These are phyloP conservation scores for Aspergillus aculeatinus DNA, from an alignment of 2,329 filamentous ascomycete species.

Conservation along the genomic window DNA sequence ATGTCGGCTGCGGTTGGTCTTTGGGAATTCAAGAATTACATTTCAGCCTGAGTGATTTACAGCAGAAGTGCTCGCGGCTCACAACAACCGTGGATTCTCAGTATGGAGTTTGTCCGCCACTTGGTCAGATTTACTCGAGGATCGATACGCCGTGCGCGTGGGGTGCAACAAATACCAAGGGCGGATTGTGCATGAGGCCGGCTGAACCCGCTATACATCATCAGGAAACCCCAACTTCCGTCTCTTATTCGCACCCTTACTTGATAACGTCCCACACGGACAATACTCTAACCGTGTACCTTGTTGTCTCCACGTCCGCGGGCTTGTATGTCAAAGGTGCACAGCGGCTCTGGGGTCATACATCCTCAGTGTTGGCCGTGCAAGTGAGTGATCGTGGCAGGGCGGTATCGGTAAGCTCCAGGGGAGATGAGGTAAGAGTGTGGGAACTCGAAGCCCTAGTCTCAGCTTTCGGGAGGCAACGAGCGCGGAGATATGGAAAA, in stretches of 20 bases:
- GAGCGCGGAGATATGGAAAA: slow-evolving; percentile 46
- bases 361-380: slow-evolving; percentile 80
- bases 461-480: slow-evolving; percentile 46
- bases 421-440: slow-evolving; percentile 76
- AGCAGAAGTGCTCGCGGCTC: slow-evolving; percentile 39
- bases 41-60: slow-evolving; percentile 53
- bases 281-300: slow-evolving; percentile 80
- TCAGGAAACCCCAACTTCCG: slow-evolving; percentile 56
- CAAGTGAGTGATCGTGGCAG: slow-evolving; percentile 82
- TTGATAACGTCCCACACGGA: slow-evolving; percentile 79
- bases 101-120: slow-evolving; percentile 28
- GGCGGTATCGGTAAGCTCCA: slow-evolving; percentile 80
- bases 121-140: slow-evolving; percentile 8
- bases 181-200: slow-evolving; percentile 15
- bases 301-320: slow-evolving; percentile 71
- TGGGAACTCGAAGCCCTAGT: slow-evolving; percentile 83
- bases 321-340: slow-evolving; percentile 68
- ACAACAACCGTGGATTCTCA: slow-evolving; percentile 43
- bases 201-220: slow-evolving; percentile 34
- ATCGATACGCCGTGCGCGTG: slow-evolving; percentile 14
- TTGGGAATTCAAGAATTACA: slow-evolving; percentile 88
- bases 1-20: slow-evolving; percentile 76
- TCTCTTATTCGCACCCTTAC: slow-evolving; percentile 80
- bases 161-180: slow-evolving; percentile 26
- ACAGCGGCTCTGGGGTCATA: slow-evolving; percentile 84